Conservation (phyloP, 1,139 yeast species). For the Taphrina flavorubra region DNA sequence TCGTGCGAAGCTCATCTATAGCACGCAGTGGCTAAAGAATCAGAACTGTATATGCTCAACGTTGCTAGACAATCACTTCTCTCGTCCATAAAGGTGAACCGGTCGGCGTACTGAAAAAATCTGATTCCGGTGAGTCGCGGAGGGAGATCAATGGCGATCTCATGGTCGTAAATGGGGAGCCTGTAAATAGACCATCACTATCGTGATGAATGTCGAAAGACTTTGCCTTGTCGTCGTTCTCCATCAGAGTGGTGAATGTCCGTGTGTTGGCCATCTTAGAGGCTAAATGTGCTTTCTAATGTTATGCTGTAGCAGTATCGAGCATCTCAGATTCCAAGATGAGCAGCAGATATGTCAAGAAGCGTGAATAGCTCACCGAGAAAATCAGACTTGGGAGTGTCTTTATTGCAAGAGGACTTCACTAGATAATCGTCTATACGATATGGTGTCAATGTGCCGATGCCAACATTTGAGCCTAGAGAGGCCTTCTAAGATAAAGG, state of each 20-base stretch:
- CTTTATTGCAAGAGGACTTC: no score
- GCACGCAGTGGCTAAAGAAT: not conserved
- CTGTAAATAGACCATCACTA: not conserved
- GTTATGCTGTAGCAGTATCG: no score
- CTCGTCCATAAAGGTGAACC: conserved; percentile 6
- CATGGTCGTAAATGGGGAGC: not conserved
- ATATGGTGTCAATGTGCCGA: no score
- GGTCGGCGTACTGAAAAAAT: not conserved
- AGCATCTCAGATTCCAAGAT: no score
- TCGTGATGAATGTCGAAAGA: not conserved
- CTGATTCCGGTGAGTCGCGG: not conserved
- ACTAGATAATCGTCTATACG: no score
- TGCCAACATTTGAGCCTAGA: no score
- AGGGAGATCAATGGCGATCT: not conserved
- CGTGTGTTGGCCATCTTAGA: no score
- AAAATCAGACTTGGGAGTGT: no score
- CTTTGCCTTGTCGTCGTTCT: not conserved
- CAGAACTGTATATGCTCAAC: not conserved
- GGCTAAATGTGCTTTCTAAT: no score
- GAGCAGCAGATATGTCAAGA: no score
- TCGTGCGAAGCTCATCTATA: conserved; percentile 1
- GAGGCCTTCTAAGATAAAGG: no score
- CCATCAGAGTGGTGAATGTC: not conserved
- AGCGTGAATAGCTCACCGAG: no score
- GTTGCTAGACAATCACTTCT: not conserved